Base-by-base conservation (phyloP, 2,329 filamentous ascomycete species). In the Macrophomina tecta region DNA sequence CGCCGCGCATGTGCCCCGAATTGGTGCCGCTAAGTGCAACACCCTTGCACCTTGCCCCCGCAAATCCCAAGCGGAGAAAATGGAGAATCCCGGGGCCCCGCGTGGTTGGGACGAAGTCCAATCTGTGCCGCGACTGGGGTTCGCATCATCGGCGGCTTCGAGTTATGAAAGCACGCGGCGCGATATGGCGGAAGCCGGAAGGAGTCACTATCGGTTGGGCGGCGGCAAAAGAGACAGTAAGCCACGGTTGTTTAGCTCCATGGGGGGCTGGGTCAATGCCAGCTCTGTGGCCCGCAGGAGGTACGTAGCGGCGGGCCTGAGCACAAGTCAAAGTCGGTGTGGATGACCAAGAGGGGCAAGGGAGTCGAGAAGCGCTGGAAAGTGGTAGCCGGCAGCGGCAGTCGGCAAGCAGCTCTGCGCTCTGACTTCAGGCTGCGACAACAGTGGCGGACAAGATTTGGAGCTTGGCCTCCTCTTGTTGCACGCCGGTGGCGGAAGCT, bases 1-100 rank as follows among this genome's bases (percentile, higher is more conserved):
- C n/a, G 40, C 16, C 8, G n/a, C 56, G 42, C 56, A 40, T 8
- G 48, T 48, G 56, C 14, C 56, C 28, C 34, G 42, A 42, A 38
- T 14, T 49, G 32, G 11, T 49, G 58, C 58, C 40, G 42, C 56
- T 48, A 61, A 58, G 23, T 3, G 42, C 6, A 48, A 12, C 23
- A 34, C 32, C 56, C 56, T 9, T 61, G 56, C 12, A 12, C 38
- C 55, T 23, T 4, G 30, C 23, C 5, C 32, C 12, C 53, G 16
- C 36, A 32, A 8, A 45, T 23, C n/a, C 28, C 36, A 38, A 11
- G 53, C n/a, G 38, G 38, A 28, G 32, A 49, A 11, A 14, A 62
- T 38, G 58, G 58, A 62, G 45, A 49, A 62, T 28, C 32, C 56
- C 58, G 58, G 58, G 58, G 45, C 45, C 58, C 58, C 45, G 45